These are phyloP conservation scores for Malus hybrid DNA, from an alignment of 331 rosid species.

Conservation along the genomic window DNA sequence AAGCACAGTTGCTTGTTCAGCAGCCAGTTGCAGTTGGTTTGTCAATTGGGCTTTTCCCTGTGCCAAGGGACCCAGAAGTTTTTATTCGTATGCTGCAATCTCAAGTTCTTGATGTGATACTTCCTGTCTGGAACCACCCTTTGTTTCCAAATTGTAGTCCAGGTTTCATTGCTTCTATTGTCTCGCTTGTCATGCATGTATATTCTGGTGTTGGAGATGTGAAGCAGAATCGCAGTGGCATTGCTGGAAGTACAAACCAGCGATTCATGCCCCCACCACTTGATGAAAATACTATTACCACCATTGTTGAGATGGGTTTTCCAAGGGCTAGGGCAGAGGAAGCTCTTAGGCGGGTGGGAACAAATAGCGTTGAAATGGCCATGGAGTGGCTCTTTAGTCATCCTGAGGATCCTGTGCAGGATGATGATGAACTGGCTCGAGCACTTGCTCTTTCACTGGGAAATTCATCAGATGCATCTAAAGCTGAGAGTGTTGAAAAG, in stretches of 20 bases:
- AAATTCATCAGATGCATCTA: conserved; percentile 77
- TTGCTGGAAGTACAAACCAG: conserved; percentile 61
- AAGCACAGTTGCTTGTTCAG: conserved; percentile 87
- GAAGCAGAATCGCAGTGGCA: conserved; percentile 68
- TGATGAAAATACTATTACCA: conserved; percentile 85
- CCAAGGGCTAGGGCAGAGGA: conserved; percentile 98
- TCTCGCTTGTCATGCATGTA: conserved; percentile 79
- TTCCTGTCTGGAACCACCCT: conserved; percentile 94
- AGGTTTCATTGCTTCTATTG: conserved; percentile 77
- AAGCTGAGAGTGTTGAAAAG: conserved; percentile 71
- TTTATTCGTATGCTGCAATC: conserved; percentile 97
- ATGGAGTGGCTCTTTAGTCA: conserved; percentile 98
- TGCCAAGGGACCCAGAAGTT: conserved; percentile 94
- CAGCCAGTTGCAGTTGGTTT: conserved; percentile 94
- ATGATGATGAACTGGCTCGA: conserved; percentile 95
- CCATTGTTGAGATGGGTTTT: conserved; percentile 97
- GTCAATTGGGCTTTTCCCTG: conserved; percentile 94
- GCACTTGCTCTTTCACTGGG: conserved; percentile 97
- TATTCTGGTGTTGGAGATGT: conserved; percentile 96
- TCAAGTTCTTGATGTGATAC: conserved; percentile 83
- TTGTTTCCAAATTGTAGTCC: conserved; percentile 70
- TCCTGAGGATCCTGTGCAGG: conserved; percentile 96
- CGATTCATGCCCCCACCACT: conserved; percentile 85
- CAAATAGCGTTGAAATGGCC: conserved; percentile 99
- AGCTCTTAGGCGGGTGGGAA: conserved; percentile 87